These are phyloP conservation scores for Canariomyces notabilis DNA, from an alignment of 2,329 filamentous ascomycete genomes.

Conservation along the genomic window DNA sequence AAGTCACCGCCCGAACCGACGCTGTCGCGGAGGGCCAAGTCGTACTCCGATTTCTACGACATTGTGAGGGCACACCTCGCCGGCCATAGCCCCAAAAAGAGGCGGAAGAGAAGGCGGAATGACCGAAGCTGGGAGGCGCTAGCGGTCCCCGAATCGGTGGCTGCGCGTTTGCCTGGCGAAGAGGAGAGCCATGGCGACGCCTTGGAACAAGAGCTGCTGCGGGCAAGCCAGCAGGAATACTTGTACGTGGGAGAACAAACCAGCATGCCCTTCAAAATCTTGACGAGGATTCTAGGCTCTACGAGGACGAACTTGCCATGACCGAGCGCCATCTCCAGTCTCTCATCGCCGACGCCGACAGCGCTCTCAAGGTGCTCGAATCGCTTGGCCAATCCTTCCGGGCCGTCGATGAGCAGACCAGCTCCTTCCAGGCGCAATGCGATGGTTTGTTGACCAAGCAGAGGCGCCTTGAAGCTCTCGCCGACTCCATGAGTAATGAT, in stretches of 20 bases:
- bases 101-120: conserved; percentile 35
- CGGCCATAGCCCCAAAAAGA: conserved; percentile 43
- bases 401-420: conserved; percentile 82
- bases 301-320: conserved; percentile 73
- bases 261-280: conserved; percentile 11
- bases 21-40: conserved; percentile 62
- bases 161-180: conserved; percentile 19
- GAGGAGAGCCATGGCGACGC: conserved; percentile 44
- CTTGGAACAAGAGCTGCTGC: conserved; percentile 64
- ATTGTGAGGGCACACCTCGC: conserved; percentile 53
- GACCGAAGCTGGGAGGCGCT: conserved; percentile 49
- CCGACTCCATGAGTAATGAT: conserved; percentile 80
- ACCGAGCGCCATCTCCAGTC: conserved; percentile 78
- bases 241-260: conserved; percentile 58
- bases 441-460: conserved; percentile 82
- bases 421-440: conserved; percentile 88
- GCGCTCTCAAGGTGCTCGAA: conserved; percentile 69
- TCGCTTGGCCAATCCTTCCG: conserved; percentile 81
- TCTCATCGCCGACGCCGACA: conserved; percentile 71
- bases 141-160: conserved; percentile 33
- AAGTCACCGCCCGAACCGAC: conserved; percentile 62
- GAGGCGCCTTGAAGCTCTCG: conserved; percentile 69
- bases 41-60: conserved; percentile 73
- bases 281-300: conserved; percentile 50
- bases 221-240: conserved; percentile 82